Base-by-base conservation (phyloP, 495 filamentous ascomycete species). In the Entonaema liquescens region DNA sequence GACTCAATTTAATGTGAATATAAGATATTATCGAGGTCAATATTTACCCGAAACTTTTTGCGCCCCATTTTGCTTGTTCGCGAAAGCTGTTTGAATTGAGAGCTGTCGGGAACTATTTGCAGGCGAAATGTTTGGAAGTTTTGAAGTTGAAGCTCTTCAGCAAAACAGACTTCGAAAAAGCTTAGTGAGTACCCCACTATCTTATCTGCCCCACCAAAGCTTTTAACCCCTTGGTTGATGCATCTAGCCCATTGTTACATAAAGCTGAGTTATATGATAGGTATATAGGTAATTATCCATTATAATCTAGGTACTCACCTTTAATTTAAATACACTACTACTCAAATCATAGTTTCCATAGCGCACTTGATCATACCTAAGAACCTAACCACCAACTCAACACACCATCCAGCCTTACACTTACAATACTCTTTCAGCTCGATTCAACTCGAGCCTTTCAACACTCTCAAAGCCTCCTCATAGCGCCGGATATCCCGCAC, bases 51-150 rank as follows among this genome's bases (percentile, higher is more conserved):
- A 52, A 70, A 70, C 23, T 76, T 70, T 42, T 72, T 74, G 35
- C 75, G 73, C 49, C 61, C 81, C 79, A 38, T 86, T 31, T 62
- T 42, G 29, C 31, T 47, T n/a, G 11, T 65, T 35, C 56, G 15
- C 23, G 31, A 38, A 50, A 50, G 12, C 13, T 63, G 44, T 59
- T 60, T 15, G 13, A 47, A 23, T 55, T 47, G 19, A 60, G 53
- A 54, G 17, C 40, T 38, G 33, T 58, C 28, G 21, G 42, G 36
- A 9, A 28, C 5, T 29, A 33, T 53, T 57, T 9, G 59, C 35
- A 71, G 57, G 29, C 9, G 23, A 29, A 38, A 52, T 36, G 23
- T 60, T 60, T 60, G 54, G 59, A 72, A 72, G 62, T 62, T 62
- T 66, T 57, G 17, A 63, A 50, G 47, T 59, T 47, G 12, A 47